Conservation (phyloP, 805 yeast genomes). For the Blastobotrys robertii region DNA sequence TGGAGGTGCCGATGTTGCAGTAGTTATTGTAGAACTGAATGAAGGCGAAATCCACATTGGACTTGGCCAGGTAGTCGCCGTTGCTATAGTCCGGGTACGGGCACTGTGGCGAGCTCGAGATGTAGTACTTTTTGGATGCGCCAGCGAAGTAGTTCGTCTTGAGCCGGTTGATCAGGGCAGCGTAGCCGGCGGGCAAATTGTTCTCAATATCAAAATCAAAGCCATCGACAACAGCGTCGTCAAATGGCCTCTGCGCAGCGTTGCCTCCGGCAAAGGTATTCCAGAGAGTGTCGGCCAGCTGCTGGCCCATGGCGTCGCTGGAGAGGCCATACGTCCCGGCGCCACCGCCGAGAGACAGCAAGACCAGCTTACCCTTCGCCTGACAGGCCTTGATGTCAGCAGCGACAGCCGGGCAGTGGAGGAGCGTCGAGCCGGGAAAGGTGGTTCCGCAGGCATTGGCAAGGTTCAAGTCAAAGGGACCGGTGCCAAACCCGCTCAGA, state of each 20-base stretch:
- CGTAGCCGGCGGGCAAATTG: slow-evolving; percentile 39
- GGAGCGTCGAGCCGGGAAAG: slow-evolving; percentile 28
- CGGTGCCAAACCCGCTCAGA: slow-evolving; percentile 39
- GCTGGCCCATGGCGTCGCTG: slow-evolving; percentile 36
- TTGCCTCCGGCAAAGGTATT: slow-evolving; percentile 38
- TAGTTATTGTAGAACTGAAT: slow-evolving; percentile 60
- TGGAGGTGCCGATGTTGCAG: slow-evolving; percentile 26
- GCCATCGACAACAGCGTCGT: slow-evolving; percentile 51
- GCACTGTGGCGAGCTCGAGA: slow-evolving; percentile 64
- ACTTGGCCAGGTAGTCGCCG: slow-evolving; percentile 33
- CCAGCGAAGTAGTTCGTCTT: slow-evolving; percentile 17
- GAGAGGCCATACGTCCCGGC: slow-evolving; percentile 41
- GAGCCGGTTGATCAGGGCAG: slow-evolving; percentile 33
- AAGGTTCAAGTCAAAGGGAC: slow-evolving; percentile 24
- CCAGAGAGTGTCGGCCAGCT: slow-evolving; percentile 37
- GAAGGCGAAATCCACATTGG: slow-evolving; percentile 48
- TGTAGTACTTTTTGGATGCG: slow-evolving; percentile 34
- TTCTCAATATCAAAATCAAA: slow-evolving; percentile 56
- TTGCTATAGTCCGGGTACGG: slow-evolving; percentile 46
- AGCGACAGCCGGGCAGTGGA: slow-evolving; percentile 39
- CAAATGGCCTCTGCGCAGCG: slow-evolving; percentile 33
- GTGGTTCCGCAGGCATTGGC: slow-evolving; percentile 38
- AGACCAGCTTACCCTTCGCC: slow-evolving; percentile 54
- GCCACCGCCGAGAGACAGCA: slow-evolving; percentile 55
- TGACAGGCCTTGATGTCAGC: slow-evolving; percentile 67